phyloP scores from a whole-genome alignment of 2,329 filamentous ascomycete species.

The Lecanosticta acicola region DNA sequence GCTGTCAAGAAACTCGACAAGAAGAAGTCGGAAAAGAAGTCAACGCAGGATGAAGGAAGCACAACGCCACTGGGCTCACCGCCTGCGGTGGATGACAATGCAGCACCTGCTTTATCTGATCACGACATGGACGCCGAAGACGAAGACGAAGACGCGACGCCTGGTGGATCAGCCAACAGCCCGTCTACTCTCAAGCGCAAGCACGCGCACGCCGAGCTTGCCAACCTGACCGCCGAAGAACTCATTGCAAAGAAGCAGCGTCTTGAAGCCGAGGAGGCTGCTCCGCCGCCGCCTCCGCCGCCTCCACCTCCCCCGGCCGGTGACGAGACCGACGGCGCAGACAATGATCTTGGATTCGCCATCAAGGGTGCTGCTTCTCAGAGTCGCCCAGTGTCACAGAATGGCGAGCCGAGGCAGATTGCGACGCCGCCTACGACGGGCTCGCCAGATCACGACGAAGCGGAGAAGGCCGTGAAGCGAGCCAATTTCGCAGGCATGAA shows the following conservation, averaged over 20 bases:
- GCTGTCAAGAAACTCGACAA: conserved; percentile 74
- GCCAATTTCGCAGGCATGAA: conserved; percentile 32
- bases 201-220: conserved; percentile 24
- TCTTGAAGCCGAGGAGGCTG: conserved; percentile 24
- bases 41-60: conserved; percentile 22
- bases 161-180: conserved; percentile 18
- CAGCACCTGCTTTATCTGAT: conserved; percentile 18
- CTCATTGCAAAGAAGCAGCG: conserved; percentile 28
- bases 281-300: conserved; percentile 37
- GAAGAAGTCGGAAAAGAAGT: conserved; percentile 51
- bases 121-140: conserved; percentile 19
- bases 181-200: conserved; percentile 24
- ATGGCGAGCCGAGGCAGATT: conserved; percentile 38
- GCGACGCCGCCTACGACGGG: conserved; percentile 40
- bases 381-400: conserved; percentile 14
- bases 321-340: conserved; percentile 6
- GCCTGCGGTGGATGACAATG: conserved; percentile 22
- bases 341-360: conserved; percentile 22
- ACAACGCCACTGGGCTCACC: conserved; percentile 28
- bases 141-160: conserved; percentile 18
- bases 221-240: conserved; percentile 34
- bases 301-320: conserved; percentile 33
- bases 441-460: conserved; percentile 31
- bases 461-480: conserved; percentile 22
- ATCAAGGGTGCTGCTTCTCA: conserved; percentile 24